phyloP scores from a whole-genome alignment of 1,284 basidiomycete species.

The Retiboletus flavoniger region DNA sequence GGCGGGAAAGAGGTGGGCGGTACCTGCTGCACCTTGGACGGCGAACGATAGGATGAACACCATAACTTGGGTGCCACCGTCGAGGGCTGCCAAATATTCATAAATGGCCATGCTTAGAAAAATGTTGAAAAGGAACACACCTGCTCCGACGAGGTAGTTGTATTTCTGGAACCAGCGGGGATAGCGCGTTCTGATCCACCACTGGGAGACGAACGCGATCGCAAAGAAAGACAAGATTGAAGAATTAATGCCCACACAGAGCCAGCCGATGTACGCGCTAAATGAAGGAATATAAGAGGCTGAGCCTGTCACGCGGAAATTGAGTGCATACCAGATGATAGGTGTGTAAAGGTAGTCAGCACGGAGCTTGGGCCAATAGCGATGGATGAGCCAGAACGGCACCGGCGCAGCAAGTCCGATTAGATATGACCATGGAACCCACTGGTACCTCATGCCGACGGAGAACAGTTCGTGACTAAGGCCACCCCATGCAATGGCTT shows the following conservation, averaged over 20 bases:
- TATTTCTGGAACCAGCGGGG: conserved; percentile 56
- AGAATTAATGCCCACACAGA: conserved; percentile 50
- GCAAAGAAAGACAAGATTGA: conserved; percentile 40
- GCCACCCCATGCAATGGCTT: conserved; percentile 66
- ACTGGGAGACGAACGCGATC: conserved; percentile 55
- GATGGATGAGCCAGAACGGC: conserved; percentile 56
- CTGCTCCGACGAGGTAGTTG: conserved; percentile 48
- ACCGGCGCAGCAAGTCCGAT: conserved; percentile 54
- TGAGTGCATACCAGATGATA: conserved; percentile 38
- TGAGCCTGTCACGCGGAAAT: background rate
- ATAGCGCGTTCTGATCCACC: conserved; percentile 55
- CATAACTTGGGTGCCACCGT: conserved; percentile 67
- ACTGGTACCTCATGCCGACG: conserved; percentile 52
- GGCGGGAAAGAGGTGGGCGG: conserved; percentile 52
- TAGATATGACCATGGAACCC: conserved; percentile 55
- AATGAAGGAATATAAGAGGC: background rate
- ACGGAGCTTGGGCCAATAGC: conserved; percentile 42
- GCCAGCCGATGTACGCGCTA: conserved; percentile 37
- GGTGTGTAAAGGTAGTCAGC: conserved; percentile 47
- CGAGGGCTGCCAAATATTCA: conserved; percentile 39
- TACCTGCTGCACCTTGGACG: conserved; percentile 66
- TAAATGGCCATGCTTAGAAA: background rate
- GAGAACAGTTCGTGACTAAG: conserved; percentile 59
- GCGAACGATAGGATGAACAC: conserved; percentile 72
- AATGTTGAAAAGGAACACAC: conserved; percentile 18